Evolutionary conservation across 2,329 filamentous ascomycete species (phyloP).

Genomic region (Ceratocystis papillata): DNA sequence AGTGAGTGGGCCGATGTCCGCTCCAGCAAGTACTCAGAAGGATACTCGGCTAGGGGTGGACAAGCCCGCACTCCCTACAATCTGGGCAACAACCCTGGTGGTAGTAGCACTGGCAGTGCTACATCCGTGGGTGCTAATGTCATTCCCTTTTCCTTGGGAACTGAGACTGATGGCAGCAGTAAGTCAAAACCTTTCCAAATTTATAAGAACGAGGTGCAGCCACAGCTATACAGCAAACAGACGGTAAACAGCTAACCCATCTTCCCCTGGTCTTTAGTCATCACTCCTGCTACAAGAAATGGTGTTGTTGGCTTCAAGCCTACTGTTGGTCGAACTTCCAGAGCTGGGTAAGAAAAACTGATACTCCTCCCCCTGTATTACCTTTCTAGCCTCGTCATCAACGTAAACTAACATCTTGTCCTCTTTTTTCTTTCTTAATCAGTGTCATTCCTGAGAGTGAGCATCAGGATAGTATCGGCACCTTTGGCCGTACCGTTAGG

Average conservation of each 20-base stretch:
- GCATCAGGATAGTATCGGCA: constrained; percentile 59
- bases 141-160: constrained; percentile 55
- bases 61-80: constrained; percentile 59
- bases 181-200: constrained; percentile 23
- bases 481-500: constrained; percentile 55
- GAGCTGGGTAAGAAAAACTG: constrained; percentile 33
- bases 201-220: not conserved
- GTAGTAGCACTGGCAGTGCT: constrained; percentile 56
- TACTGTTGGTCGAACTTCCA: constrained; percentile 60
- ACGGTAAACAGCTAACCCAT: not conserved
- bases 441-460: constrained; percentile 53
- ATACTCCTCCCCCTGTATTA: not conserved
- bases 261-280: constrained; percentile 36
- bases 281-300: constrained; percentile 60
- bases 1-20: constrained; percentile 69
- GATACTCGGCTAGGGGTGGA: constrained; percentile 53
- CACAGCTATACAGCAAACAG: not conserved
- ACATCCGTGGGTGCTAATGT: constrained; percentile 54
- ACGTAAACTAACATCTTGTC: not conserved
- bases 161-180: constrained; percentile 61
- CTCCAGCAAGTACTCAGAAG: constrained; percentile 55
- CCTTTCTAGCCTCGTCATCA: not conserved
- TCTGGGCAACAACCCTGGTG: constrained; percentile 55
- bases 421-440: not conserved
- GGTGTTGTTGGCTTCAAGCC: constrained; percentile 64